These are phyloP conservation scores for Mortierella sp. DNA, from an alignment of 371 early-diverging fungal genomes.

Conservation along the genomic window DNA sequence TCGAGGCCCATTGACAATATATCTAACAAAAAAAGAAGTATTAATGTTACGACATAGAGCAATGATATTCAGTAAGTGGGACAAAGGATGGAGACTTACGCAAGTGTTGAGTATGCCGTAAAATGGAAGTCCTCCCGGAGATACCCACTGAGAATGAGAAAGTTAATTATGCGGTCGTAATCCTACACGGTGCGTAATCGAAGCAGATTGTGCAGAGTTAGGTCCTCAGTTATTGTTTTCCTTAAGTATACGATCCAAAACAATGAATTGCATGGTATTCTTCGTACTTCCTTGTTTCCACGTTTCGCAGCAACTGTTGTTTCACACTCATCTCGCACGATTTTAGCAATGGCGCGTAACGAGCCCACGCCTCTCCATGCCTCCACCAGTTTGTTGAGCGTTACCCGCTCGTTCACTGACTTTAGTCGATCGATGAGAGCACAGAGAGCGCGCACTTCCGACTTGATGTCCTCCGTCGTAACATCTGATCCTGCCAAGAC, in stretches of 20 bases:
- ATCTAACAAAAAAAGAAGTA: conserved; percentile 11
- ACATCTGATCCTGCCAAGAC: conserved; percentile 28
- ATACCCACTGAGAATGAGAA: conserved; percentile 59
- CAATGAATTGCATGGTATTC: no score
- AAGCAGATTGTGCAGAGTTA: background rate
- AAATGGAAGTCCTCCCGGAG: conserved; percentile 68
- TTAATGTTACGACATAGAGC: background rate
- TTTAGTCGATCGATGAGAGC: conserved; percentile 56
- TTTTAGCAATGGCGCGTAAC: conserved; percentile 55
- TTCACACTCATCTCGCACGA: conserved; percentile 39
- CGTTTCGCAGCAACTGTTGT: conserved; percentile 56
- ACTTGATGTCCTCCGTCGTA: conserved; percentile 51
- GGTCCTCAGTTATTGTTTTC: no score
- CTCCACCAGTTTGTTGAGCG: conserved; percentile 64
- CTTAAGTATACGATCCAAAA: no score
- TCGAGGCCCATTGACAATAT: conserved; percentile 41
- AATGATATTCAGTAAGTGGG: background rate
- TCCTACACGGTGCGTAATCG: conserved; percentile 49
- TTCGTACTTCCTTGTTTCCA: conserved; percentile 49
- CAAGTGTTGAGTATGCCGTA: conserved; percentile 66
- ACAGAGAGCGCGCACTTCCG: conserved; percentile 59
- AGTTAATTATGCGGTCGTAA: conserved; percentile 65
- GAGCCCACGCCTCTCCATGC: conserved; percentile 60
- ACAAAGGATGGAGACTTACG: conserved; percentile 49
- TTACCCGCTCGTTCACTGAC: conserved; percentile 59